A percentile compares a stretch with the other conserved stretches of the same genome.
phyloP scores from a whole-genome alignment of 2,329 filamentous ascomycete species.

The Diaporthe capsici region DNA sequence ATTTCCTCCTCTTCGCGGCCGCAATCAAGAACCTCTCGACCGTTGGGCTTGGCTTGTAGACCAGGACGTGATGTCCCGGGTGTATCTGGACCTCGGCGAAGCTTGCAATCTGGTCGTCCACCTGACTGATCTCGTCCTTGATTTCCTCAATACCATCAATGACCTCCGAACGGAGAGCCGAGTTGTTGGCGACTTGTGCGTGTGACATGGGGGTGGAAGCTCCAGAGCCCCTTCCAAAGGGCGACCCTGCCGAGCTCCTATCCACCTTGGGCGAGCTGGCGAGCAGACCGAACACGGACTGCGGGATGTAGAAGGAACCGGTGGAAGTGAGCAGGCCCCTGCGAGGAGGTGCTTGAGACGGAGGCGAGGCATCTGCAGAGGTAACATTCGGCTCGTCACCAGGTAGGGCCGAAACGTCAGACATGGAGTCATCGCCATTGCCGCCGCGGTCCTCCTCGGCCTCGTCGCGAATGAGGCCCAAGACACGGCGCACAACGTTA shows the following conservation, averaged over 20 bases:
- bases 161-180: conserved; percentile 89
- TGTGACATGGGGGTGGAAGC: conserved; percentile 52
- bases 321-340: conserved; percentile 67
- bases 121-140: conserved; percentile 92
- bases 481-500: conserved; percentile 91
- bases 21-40: conserved; percentile 92
- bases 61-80: conserved; percentile 91
- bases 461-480: conserved; percentile 93
- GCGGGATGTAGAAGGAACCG: conserved; percentile 75
- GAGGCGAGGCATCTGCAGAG: conserved; percentile 39
- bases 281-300: conserved; percentile 90
- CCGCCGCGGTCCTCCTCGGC: conserved; percentile 83
- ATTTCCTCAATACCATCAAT: conserved; percentile 96
- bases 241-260: conserved; percentile 57
- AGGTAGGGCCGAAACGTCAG: conserved; percentile 55
- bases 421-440: conserved; percentile 72
- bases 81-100: conserved; percentile 94
- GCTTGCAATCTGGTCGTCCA: conserved; percentile 92
- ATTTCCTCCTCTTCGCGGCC: conserved; percentile 89
- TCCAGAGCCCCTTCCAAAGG: conserved; percentile 59
- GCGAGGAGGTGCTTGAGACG: conserved; percentile 58
- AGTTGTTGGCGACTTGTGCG: conserved; percentile 60
- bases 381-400: conserved; percentile 37
- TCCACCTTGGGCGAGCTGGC: conserved; percentile 75
- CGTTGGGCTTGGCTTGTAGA: conserved; percentile 86